Evolutionary conservation across 2,329 filamentous ascomycete species (phyloP), one percentile per base, ranked within the genome.

Genomic region (Aspergillus felis): DNA sequence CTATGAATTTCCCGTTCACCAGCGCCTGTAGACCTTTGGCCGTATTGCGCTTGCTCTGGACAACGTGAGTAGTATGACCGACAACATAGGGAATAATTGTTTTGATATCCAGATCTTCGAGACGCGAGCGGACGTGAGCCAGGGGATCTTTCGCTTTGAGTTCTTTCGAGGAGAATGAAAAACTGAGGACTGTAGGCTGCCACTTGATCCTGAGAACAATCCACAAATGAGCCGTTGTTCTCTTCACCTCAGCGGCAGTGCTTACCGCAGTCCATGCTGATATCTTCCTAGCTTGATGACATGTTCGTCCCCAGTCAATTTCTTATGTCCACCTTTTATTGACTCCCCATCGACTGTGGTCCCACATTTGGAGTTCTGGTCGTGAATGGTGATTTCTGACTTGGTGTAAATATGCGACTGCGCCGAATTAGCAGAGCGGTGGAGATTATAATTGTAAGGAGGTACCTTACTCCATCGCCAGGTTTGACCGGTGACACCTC

Each of bases 61-160:
- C 86, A 10, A 96, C 89, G 73, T 97, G 92, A 0, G 93, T 96
- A 0, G 93, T 97, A 28, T 83, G 77, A 17, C 78, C 81, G 27
- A 82, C 77, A 25, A 89, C 77, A 72, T 91, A 97, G 3, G 92
- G 87, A 47, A 84, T 80, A 14, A 89, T 78, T 14, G 91, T 87
- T 73, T 97, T 97, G 73, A 97, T 87, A 69, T 96, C 94, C n/a
- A 96, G 81, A 48, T 87, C 84, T 70, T 95, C 91, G 20, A 97
- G 83, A 54, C 82, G 82, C 32, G 83, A 77, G 60, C 84, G 84
- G 27, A 92, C 81, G 20, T 78, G 78, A 1, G 79, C 76, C 55
- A 92, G 79, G 1, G 87, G 85, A 65, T 88, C 85, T 59, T 81
- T 78, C 38, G 74, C 80, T 62, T 87, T 90, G 35, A 87, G 76